Base-by-base conservation (phyloP, 352 stramenopile species). In the Phytophthora boehmeriae region DNA sequence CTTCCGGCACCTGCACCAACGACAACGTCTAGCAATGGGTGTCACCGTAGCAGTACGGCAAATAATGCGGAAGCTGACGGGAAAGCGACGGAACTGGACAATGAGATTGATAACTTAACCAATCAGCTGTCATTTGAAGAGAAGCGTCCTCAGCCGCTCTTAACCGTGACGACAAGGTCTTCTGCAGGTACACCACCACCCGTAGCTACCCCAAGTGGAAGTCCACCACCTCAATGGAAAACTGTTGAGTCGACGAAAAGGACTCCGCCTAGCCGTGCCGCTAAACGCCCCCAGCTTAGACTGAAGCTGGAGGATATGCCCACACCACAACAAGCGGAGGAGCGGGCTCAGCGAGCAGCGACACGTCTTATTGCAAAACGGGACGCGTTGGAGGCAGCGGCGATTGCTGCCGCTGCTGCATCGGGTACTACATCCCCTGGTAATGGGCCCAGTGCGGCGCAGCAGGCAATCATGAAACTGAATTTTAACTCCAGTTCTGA, bases 261-360 rank as follows among this genome's bases (percentile, higher is more conserved):
- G 17, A 62, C 55, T 0, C 19, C 47, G 17, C 32, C 25, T 13
- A 66, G 9, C 52, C 63, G 59, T 34, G 58, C 30, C 13, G 60
- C 56, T 10, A 92, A 90, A 35, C 78, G 87, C 8, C 86, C 86
- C 17, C 73, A 83, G 28, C 59, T 95, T 35, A 77, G 83, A 9
- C 63, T 95, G 9, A 92, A 95, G 54, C 66, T 95, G 3, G 87
- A 95, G 65, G 85, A 93, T 30, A 95, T 95, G 87, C 87, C 87
- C 22, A 95, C 87, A 8, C 78, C 85, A 4, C 87, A 95, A 42
- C 83, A 95, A 73, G 87, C 87, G 1, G 87, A 95, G 64, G 80
- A 92, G 16, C 68, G 85, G 35, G 87, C 87, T 0, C 86, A 94
- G 25, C 80, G 83, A 43, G 83, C 83, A 19, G 85, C 86, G 8